Evolutionary conservation across 768 basidiomycete species (phyloP).

Genomic region (Mycena alexandri): DNA sequence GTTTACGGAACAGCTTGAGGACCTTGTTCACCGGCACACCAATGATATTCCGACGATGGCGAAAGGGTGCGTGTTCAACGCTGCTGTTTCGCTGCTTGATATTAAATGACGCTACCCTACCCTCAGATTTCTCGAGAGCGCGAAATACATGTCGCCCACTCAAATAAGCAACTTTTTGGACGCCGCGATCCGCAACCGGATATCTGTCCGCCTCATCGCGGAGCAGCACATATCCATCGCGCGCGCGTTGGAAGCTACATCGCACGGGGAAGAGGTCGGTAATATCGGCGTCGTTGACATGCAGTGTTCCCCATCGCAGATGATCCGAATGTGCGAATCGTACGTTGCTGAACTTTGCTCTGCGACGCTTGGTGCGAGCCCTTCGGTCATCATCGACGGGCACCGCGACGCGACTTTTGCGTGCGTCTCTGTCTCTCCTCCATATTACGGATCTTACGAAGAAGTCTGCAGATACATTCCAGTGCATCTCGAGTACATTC

Average conservation of each 20-base stretch:
- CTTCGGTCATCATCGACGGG: conserved; percentile 79
- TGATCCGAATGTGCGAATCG: conserved; percentile 85
- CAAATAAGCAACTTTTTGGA: conserved; percentile 86
- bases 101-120: not conserved
- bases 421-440: conserved; percentile 59
- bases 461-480: conserved; percentile 76
- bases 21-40: conserved; percentile 80
- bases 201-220: conserved; percentile 88
- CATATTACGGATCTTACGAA: conserved; percentile 2
- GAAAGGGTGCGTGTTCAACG: conserved; percentile 70
- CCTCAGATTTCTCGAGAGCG: conserved; percentile 85
- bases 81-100: conserved; percentile 22
- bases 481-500: conserved; percentile 90
- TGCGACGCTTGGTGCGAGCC: conserved; percentile 82
- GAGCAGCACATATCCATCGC: conserved; percentile 93
- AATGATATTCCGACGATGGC: conserved; percentile 94
- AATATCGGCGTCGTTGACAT: conserved; percentile 83
- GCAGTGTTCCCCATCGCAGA: conserved; percentile 75
- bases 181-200: conserved; percentile 86
- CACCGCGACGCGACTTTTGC: conserved; percentile 78
- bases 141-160: conserved; percentile 84
- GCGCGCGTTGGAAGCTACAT: conserved; percentile 64
- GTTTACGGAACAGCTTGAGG: conserved; percentile 77
- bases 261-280: conserved; percentile 49
- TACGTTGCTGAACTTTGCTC: conserved; percentile 89